These are phyloP conservation scores for Fonsecaea multimorphosa DNA, from an alignment of 2,329 filamentous ascomycete genomes.

Conservation along the genomic window DNA sequence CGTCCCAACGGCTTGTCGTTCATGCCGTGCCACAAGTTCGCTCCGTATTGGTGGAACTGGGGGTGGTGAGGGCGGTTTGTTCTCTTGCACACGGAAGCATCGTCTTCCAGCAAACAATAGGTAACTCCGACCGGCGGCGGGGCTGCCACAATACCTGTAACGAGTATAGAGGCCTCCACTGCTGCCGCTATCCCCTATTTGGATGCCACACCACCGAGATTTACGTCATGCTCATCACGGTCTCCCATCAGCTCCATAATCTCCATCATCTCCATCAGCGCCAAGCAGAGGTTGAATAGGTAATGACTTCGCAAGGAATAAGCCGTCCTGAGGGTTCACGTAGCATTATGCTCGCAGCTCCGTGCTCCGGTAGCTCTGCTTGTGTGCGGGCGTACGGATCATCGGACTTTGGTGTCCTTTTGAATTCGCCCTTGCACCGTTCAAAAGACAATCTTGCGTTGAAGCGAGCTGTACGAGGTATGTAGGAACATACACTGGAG, in stretches of 20 bases:
- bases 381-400: neutral
- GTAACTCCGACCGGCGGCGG: too few species aligned
- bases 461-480: neutral
- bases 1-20: conserved; percentile 2
- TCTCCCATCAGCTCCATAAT: neutral
- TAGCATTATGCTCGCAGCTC: neutral
- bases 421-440: neutral
- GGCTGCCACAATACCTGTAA: neutral
- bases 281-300: too few species aligned
- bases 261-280: too few species aligned
- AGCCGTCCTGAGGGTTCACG: neutral
- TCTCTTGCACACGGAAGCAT: neutral
- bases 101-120: neutral
- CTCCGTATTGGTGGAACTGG: neutral
- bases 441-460: conserved; percentile 3
- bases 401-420: neutral
- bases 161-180: neutral
- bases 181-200: neutral
- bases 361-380: too few species aligned
- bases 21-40: neutral
- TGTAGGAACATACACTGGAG: too few species aligned
- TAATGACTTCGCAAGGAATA: neutral
- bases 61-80: neutral
- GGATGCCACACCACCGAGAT: neutral
- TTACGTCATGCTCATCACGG: conserved; percentile 1